Evolutionary conservation across 169 alveolate genomes (phyloP).

Genomic region (Babesia ovata): DNA sequence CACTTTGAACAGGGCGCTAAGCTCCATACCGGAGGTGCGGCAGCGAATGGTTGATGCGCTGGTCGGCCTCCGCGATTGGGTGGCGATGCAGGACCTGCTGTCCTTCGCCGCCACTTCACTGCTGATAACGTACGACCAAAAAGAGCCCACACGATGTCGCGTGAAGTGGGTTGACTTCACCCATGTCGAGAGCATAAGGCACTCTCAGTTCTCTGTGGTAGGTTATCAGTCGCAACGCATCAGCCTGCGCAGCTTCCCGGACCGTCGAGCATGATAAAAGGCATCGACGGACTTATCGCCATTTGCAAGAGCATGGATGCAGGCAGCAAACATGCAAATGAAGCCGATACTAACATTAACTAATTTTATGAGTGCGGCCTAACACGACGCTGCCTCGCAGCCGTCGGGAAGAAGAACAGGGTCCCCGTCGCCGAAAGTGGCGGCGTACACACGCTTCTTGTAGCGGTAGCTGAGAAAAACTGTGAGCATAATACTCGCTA

Average conservation of each 20-base stretch:
- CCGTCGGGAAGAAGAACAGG: constrained; percentile 46
- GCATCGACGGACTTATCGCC: constrained; percentile 38
- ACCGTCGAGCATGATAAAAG: constrained; percentile 60
- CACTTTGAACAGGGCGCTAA: constrained; percentile 10
- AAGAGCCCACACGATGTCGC: constrained; percentile 7
- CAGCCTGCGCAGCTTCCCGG: constrained; percentile 11
- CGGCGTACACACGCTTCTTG: constrained; percentile 18
- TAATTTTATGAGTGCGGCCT: background rate
- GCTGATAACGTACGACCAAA: constrained; percentile 55
- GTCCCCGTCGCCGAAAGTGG: constrained; percentile 32
- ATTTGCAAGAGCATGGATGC: constrained; percentile 19
- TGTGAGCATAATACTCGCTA: background rate
- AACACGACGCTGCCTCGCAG: background rate
- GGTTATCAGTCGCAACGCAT: background rate
- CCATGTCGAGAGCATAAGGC: constrained; percentile 47
- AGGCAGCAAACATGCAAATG: background rate
- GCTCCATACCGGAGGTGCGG: constrained; percentile 12
- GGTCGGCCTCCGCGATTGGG: constrained; percentile 33
- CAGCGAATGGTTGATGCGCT: constrained; percentile 16
- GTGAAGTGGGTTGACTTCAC: constrained; percentile 70
- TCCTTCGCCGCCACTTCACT: constrained; percentile 65
- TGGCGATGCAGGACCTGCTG: constrained; percentile 44
- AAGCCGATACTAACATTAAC: background rate
- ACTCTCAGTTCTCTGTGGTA: constrained; percentile 30
- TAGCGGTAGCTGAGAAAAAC: constrained; percentile 46